These are phyloP conservation scores for Sporisorium reilianum DNA, from an alignment of 1,284 basidiomycete species.

Conservation along the genomic window DNA sequence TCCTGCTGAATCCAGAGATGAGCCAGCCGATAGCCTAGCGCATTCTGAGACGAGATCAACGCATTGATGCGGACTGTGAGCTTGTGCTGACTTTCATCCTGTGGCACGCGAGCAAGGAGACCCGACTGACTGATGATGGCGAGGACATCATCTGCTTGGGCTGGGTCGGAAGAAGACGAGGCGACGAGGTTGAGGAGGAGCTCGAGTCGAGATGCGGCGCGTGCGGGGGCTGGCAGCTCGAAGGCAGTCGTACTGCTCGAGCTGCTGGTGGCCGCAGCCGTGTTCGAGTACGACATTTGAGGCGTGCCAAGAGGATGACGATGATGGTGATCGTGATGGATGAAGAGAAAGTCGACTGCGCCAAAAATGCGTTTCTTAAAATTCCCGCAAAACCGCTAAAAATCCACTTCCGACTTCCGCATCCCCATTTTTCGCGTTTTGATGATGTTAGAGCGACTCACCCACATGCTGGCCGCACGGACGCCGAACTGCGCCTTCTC, in stretches of 20 bases:
- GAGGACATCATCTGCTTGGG: constrained; percentile 23
- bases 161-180: constrained; percentile 16
- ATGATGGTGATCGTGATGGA: constrained; percentile 5
- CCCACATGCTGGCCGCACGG: constrained; percentile 3
- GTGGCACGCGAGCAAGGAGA: constrained; percentile 19
- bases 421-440: neutral
- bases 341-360: neutral
- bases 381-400: constrained; percentile 14
- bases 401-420: constrained; percentile 29
- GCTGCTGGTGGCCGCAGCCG: constrained; percentile 9
- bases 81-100: constrained; percentile 44
- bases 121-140: constrained; percentile 36
- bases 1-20: constrained; percentile 47
- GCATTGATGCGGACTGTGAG: constrained; percentile 48
- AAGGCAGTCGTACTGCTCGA: constrained; percentile 7
- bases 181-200: constrained; percentile 37
- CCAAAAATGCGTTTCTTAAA: constrained; percentile 1
- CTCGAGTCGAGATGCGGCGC: constrained; percentile 30
- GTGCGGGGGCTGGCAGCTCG: constrained; percentile 32
- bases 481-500: constrained; percentile 3
- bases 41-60: constrained; percentile 44
- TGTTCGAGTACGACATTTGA: constrained; percentile 7
- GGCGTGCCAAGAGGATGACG: neutral
- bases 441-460: neutral
- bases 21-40: constrained; percentile 41